Evolutionary conservation across 805 yeast species (phyloP).

Genomic region (Ogataea neopini): DNA sequence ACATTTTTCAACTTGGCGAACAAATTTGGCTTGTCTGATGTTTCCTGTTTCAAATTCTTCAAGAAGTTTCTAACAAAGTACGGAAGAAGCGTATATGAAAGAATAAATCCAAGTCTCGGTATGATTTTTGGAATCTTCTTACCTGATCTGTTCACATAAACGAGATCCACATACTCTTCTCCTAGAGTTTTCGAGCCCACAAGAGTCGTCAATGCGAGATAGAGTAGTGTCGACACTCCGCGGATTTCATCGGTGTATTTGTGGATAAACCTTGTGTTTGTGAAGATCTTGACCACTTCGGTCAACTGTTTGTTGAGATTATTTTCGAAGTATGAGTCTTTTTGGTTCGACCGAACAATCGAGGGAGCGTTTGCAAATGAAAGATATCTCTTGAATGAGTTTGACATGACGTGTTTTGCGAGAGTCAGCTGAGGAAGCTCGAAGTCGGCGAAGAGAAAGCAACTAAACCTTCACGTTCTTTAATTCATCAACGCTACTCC

Average conservation of each 20-base stretch:
- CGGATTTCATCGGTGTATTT: slow-evolving; percentile 62
- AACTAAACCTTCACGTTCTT: no score
- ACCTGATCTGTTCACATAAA: slow-evolving; percentile 60
- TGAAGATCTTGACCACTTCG: slow-evolving; percentile 54
- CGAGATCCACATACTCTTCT: slow-evolving; percentile 87
- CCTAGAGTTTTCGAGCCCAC: slow-evolving; percentile 83
- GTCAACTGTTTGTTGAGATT: slow-evolving; percentile 54
- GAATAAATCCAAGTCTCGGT: slow-evolving; percentile 58
- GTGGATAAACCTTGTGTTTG: slow-evolving; percentile 66
- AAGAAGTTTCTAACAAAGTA: slow-evolving; percentile 41
- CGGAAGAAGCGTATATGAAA: slow-evolving; percentile 65
- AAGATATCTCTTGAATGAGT: slow-evolving; percentile 29
- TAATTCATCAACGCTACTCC: background rate
- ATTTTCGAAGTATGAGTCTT: slow-evolving; percentile 73
- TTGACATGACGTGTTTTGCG: no score
- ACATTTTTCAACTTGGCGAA: slow-evolving; percentile 10
- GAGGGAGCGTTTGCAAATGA: slow-evolving; percentile 88
- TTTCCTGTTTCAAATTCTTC: slow-evolving; percentile 18
- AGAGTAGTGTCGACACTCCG: slow-evolving; percentile 56
- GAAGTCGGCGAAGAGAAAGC: background rate
- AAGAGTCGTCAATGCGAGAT: slow-evolving; percentile 74
- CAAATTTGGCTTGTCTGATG: slow-evolving; percentile 17
- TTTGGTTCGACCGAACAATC: slow-evolving; percentile 89
- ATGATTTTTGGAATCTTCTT: slow-evolving; percentile 43
- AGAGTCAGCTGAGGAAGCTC: no score